These are phyloP conservation scores for Podospora pseudopauciseta DNA, from an alignment of 495 filamentous ascomycete genomes.

Conservation along the genomic window DNA sequence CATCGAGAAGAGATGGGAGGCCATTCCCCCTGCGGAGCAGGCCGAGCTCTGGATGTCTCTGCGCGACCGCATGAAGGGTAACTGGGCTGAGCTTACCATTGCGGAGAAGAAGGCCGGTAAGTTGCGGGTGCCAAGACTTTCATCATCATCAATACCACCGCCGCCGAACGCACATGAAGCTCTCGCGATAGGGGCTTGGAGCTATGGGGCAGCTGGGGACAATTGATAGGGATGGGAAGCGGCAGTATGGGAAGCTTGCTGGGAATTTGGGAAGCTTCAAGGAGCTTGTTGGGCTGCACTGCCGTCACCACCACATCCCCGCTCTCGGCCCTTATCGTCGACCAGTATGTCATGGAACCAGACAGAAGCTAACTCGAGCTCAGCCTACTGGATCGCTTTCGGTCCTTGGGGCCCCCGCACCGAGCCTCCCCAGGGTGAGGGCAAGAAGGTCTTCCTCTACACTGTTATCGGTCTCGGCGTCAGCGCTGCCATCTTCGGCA, in stretches of 20 bases:
- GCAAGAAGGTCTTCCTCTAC: conserved; percentile 67
- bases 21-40: conserved; percentile 95
- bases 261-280: conserved; percentile 17
- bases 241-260: conserved; percentile 18
- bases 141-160: neutral
- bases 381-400: conserved; percentile 99
- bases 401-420: conserved; percentile 91
- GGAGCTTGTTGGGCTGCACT: conserved; percentile 6
- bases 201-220: conserved; percentile 10
- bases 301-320: conserved; percentile 16
- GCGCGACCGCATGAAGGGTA: conserved; percentile 95
- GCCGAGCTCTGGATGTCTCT: conserved; percentile 98
- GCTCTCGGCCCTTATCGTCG: neutral
- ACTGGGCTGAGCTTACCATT: conserved; percentile 90
- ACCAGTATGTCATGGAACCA: conserved; percentile 13
- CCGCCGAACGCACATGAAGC: conserved; percentile 6
- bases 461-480: conserved; percentile 57
- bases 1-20: conserved; percentile 99
- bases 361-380: conserved; percentile 17
- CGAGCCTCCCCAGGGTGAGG: conserved; percentile 74
- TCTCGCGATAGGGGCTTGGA: conserved; percentile 5
- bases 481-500: conserved; percentile 62
- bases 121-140: conserved; percentile 38
- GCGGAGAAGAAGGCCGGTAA: conserved; percentile 98
- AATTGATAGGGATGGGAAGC: neutral